Base-by-base conservation (phyloP, 2,329 filamentous ascomycete species). In the Sporothrix dimorphospora region DNA sequence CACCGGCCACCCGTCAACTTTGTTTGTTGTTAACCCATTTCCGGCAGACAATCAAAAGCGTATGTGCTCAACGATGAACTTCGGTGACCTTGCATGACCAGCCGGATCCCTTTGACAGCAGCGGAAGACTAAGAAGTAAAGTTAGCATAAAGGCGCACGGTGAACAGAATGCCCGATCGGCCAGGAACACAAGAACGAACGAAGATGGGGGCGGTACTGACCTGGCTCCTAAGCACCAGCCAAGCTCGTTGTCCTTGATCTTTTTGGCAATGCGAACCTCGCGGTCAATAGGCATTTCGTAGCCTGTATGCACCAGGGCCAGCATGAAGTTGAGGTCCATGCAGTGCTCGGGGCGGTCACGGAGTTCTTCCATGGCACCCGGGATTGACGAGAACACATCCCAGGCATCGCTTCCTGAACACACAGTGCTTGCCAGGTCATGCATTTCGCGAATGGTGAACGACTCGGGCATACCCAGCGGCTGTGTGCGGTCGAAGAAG, bases 191-290 rank as follows among this genome's bases (percentile, higher is more conserved):
- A 61, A 30, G 66, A 38, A 38, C 19, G 40, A n/a, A 30, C 7
- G 24, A 70, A 63, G 19, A 59, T 47, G n/a, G 34, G 30, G 49
- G 65, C 59, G 27, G 30, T 72, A 79, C 91, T 84, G 85, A 96
- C 93, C 94, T 97, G 76, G 96, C 96, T 81, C 96, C 96, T 79
- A 99, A 86, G 84, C 95, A 98, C 96, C 96, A 99, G 51, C 96
- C 96, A 78, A 99, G 84, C 84, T 99, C 97, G 81, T 98, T 98
- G 72, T 90, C 91, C 85, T 97, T 95, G 79, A 99, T 97, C 87
- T 98, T 97, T 92, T 99, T 99, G 73, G 95, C 96, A 79, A 98
- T 97, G 86, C 93, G 95, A 76, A 99, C 94, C 82, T 99, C 96
- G 51, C 97, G 89, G 76, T 97, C 93, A 77, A 98, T 91, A 4